phyloP scores from a whole-genome alignment of 495 filamentous ascomycete genomes.

The Pyronema omphalodes region DNA sequence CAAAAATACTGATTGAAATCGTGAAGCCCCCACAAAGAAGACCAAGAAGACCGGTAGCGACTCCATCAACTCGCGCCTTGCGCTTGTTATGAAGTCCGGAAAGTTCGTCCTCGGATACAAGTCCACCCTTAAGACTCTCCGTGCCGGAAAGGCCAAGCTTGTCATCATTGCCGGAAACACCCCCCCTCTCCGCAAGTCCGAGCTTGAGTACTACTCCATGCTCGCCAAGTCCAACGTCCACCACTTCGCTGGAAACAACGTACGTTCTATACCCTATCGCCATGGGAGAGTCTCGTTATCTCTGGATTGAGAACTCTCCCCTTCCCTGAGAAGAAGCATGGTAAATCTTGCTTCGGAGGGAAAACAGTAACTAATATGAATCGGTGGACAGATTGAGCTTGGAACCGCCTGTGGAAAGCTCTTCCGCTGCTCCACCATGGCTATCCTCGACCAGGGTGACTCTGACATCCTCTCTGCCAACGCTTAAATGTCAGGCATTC shows the following conservation, averaged over 20 bases:
- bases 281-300: no score
- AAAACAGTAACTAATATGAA: constrained; percentile 24
- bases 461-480: constrained; percentile 61
- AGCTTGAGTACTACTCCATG: constrained; percentile 90
- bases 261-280: constrained; percentile 29
- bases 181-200: constrained; percentile 83
- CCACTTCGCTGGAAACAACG: constrained; percentile 95
- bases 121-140: constrained; percentile 87
- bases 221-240: constrained; percentile 82
- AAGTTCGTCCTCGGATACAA: constrained; percentile 70
- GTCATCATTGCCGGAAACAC: constrained; percentile 82
- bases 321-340: constrained; percentile 62
- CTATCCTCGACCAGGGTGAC: constrained; percentile 92
- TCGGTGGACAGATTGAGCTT: constrained; percentile 60
- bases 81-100: constrained; percentile 86
- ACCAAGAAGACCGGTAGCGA: constrained; percentile 59
- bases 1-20: neutral
- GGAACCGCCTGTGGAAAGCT: constrained; percentile 89
- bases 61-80: constrained; percentile 61
- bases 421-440: constrained; percentile 81
- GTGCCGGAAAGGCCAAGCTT: constrained; percentile 64
- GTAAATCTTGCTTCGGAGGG: constrained; percentile 62
- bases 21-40: constrained; percentile 67
- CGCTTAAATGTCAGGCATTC: constrained; percentile 10
- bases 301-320: constrained; percentile 1